Base-by-base conservation (phyloP, 2,329 filamentous ascomycete genomes). In the Pseudogymnoascus sp. region DNA sequence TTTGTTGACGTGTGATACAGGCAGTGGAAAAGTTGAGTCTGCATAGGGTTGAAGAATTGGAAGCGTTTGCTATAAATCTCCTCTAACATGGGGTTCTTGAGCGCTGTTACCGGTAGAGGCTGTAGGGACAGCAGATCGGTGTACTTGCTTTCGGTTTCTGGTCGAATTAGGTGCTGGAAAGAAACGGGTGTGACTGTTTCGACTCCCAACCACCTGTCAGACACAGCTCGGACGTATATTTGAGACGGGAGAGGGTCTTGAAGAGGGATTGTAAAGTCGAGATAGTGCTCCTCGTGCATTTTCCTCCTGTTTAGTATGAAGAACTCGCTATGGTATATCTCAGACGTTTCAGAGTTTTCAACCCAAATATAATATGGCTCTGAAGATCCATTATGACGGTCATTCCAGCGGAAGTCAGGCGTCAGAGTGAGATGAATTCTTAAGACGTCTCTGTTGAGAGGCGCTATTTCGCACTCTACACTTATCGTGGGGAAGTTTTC, bases 311-410 rank as follows among this genome's bases (percentile, higher is more conserved):
- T 96, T 5, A 99, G 81, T 64, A 99, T 95, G 77, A 99, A 97
- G 76, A 89, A 97, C 74, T 99, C 95, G 68, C 97, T 91, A 71
- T 99, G 95, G 71, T 96, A 97, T 42, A 99, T 97, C 75, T 97
- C 93, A 0, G 91, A 93, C 0, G 93, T 97, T 70, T 97, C 95
- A 0, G 93, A 97, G 73, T 97, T 96, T 75, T 99, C 95, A 2
- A 99, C 93, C 96, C 95, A 99, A 64, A 99, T 89, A 84, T 96
- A 99, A 77, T 96, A 99, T 3, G 93, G 93, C 72, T 99, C 95
- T 0, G 93, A 97, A 2, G 87, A 91, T 16, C 96, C 96, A 72
- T 99, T 93, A 65, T 96, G 85, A 57, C 90, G 87, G 69, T 97
- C 93, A 69, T 96, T 96, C 95, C 95, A 99, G 39, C 81, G 81